phyloP scores from a whole-genome alignment of 495 filamentous ascomycete genomes.

The Tuber brumale region DNA sequence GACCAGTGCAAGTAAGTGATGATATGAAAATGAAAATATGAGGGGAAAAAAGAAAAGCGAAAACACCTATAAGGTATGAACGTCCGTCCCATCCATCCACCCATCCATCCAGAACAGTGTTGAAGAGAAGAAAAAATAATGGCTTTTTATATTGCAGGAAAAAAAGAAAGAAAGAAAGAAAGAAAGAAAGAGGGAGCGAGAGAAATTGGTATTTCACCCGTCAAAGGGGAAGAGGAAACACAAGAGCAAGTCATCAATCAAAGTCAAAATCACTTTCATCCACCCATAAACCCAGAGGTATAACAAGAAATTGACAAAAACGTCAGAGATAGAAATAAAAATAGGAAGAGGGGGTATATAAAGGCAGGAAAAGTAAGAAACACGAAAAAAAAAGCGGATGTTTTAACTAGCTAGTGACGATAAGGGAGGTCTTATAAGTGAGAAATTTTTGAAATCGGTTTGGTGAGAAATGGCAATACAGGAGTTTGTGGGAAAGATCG shows the following conservation, averaged over 20 bases:
- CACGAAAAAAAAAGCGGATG: conserved; percentile 14
- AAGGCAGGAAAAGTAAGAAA: conserved; percentile 28
- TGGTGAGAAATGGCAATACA: conserved; percentile 8
- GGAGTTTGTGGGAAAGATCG: neutral
- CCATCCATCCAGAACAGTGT: conserved; percentile 1
- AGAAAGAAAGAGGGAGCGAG: neutral
- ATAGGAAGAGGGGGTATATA: conserved; percentile 22
- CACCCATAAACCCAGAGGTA: conserved; percentile 32
- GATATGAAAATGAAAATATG: conserved; percentile 40
- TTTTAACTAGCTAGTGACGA: neutral
- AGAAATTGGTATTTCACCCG: neutral
- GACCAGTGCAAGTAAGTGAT: conserved; percentile 24
- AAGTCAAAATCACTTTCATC: conserved; percentile 37
- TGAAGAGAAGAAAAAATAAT: neutral
- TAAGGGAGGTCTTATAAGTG: neutral
- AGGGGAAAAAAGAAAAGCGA: conserved; percentile 24
- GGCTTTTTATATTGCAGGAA: conserved; percentile 2
- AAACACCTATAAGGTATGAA: neutral
- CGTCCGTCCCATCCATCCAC: neutral
- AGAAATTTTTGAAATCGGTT: conserved; percentile 25
- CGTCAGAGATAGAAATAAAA: conserved; percentile 19
- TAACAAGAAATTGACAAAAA: conserved; percentile 32
- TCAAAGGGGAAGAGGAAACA: neutral
- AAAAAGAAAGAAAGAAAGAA: neutral
- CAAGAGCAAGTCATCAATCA: neutral